Base-by-base conservation (phyloP, 2,329 filamentous ascomycete genomes). In the Furcasterigmium sp. region DNA sequence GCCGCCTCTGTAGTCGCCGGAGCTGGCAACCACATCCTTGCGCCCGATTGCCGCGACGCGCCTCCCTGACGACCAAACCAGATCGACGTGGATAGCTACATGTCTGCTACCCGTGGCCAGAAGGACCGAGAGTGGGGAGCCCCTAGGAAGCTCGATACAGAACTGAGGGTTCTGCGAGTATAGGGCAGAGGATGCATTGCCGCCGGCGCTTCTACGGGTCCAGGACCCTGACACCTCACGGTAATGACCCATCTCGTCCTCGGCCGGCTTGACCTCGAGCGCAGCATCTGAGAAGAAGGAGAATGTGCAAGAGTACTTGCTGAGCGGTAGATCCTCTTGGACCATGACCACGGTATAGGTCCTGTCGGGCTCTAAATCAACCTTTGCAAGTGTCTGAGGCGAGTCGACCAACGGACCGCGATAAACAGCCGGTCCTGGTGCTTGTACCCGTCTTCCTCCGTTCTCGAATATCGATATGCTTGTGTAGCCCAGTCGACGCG, bases 91-190 rank as follows among this genome's bases (percentile, higher is more conserved):
- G 2, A 95, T 78, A 14, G 89, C 84, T 17, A 91, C 67, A 39
- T 88, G 81, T 28, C 75, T 70, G 19, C 75, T 67, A 17, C 74
- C 70, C 2, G 84, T 84, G 49, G 87, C 85, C 2, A 97, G 73
- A 1, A 95, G 68, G 15, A 96, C 73, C 3, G 82, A 81, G 2
- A 96, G 62, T 8, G 83, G 76, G 0, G 84, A 82, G 4, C 68
- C 58, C 4, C 64, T 60, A 1, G 75, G 56, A 38, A 91, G 56
- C 13, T 68, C 63, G 7, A 98, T 70, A 44, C 76, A 76, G 60
- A 87, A 97, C 60, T 96, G 91, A 1, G 93, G 93, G 53, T 97
- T 98, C 45, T 77, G 73, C n/a, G 84, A 78, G 65, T 93, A 97
- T 8, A 76, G 80, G 3, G 85, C 64, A 21, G 84, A 86, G 47